phyloP scores from a whole-genome alignment of 768 basidiomycete genomes.

The Panellus pusillus region DNA sequence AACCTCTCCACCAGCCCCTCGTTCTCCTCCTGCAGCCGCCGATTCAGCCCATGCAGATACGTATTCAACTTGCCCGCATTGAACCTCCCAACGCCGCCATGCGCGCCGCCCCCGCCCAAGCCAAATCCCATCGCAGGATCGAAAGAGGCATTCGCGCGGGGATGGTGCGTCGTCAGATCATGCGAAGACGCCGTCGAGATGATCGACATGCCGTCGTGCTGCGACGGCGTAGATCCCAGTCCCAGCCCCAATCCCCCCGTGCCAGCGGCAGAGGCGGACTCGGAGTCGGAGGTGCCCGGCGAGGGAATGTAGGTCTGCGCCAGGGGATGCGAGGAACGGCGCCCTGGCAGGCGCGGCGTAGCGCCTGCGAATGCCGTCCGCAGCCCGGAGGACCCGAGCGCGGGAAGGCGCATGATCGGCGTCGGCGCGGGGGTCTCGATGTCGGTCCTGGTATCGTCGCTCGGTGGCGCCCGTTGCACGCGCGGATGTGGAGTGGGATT shows the following conservation, averaged over 20 bases:
- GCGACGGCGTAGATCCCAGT: constrained; percentile 47
- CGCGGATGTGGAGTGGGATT: constrained; percentile 64
- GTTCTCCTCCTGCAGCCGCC: constrained; percentile 84
- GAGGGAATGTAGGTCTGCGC: constrained; percentile 50
- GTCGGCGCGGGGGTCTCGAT: constrained; percentile 34
- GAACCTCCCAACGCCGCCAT: constrained; percentile 68
- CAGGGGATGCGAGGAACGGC: constrained; percentile 64
- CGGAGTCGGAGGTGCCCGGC: constrained; percentile 37
- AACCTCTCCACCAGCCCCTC: constrained; percentile 59
- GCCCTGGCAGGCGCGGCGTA: constrained; percentile 51
- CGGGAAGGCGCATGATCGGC: constrained; percentile 26
- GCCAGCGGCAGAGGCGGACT: constrained; percentile 28
- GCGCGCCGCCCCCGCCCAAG: constrained; percentile 51
- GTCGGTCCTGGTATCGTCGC: constrained; percentile 28
- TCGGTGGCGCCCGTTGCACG: constrained; percentile 32
- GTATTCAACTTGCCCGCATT: constrained; percentile 84
- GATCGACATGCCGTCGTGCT: constrained; percentile 62
- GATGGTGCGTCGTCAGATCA: constrained; percentile 74
- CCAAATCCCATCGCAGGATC: constrained; percentile 81
- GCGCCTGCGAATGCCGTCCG: constrained; percentile 61
- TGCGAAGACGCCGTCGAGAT: constrained; percentile 86
- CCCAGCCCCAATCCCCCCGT: constrained; percentile 35
- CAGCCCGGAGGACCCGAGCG: constrained; percentile 28
- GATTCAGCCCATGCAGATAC: constrained; percentile 84
- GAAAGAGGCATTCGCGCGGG: constrained; percentile 82